Evolutionary conservation across 306 rosid species (phyloP), one percentile per base, ranked within the genome.

Genomic region (Echinosophora koreensis): DNA sequence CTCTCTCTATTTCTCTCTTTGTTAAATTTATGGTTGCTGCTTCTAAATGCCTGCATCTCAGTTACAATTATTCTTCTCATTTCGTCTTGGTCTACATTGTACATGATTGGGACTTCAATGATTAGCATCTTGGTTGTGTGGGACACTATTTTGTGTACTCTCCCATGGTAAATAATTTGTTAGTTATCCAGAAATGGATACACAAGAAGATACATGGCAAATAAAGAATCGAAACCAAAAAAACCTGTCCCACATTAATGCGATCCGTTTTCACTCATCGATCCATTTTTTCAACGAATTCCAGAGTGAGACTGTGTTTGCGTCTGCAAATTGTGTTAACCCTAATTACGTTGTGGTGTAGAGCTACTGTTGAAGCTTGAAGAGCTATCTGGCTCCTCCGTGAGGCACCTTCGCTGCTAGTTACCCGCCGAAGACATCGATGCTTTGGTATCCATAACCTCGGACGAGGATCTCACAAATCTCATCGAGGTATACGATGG

Each of bases 361-460:
- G 99, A 90, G 81, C 88, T 95, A 32, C 32, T 82, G 77, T 54
- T 77, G 80, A 95, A 92, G 94, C 77, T 95, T 5, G 88, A 84
- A 34, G 92, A 90, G 58, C 73, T 92, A 37, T 92, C 97, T 72
- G 88, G 97, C 38, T 42, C 81, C 0, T 52, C 83, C 13, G 83
- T 91, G 6, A 93, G 86, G 81, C 88, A 82, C 30, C 82, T 95
- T 66, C 99, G 99, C 14, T 95, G 99, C 74, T 97, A 95, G 18
- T 79, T 92, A 49, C 99, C 99, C 0, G 58, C 87, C 7, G 99
- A 95, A 77, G 99, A 95, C 77, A 91, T 95, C 37, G 99, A 95
- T 83, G 93, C 97, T 73, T 65, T 95, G 55, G 95, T 95, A 5
- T 90, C 99, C 80, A 82, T 95, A 54, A 95, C 94, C 54, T 87